Evolutionary conservation across 2,329 filamentous ascomycete genomes (phyloP), one percentile per base, ranked within the genome.

Genomic region (Fusarium brevicatenulatum): DNA sequence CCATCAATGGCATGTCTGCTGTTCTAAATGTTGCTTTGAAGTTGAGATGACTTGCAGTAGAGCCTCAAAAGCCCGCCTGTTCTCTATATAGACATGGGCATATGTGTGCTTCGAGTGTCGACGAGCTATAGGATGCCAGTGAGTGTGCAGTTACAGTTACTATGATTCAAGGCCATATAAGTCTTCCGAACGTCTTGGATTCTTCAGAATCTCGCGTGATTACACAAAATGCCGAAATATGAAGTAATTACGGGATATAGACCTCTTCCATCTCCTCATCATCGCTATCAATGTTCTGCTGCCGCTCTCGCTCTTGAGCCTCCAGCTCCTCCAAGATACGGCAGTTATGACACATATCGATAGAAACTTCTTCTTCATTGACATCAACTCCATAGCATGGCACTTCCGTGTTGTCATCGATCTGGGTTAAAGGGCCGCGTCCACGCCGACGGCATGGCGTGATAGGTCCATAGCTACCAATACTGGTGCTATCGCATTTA

Each of bases 1-100:
- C 39, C 34, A 37, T 11, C 0, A 0, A 21, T 21, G 16, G 4
- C 15, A 9, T 16, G 4, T 16, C 19, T 5, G 25, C 19, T 30
- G 19, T 23, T 34, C 5, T 1, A 37, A 21, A n/a, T 3, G 2
- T 25, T 25, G 19, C 23, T 37, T 15, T 16, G 12, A 19, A 36
- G 9, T 2, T 25, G 11, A 15, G 12, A 21, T 36, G 7, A 11
- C 5, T 21, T 1, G 3, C 11, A 2, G 11, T n/a, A n/a, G n/a
- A n/a, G n/a, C n/a, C n/a, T n/a, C n/a, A n/a, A n/a, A n/a, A n/a
- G n/a, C n/a, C n/a, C n/a, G n/a, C n/a, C n/a, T n/a, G n/a, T n/a
- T n/a, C n/a, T n/a, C n/a, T n/a, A n/a, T n/a, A n/a, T n/a, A n/a
- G n/a, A n/a, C n/a, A n/a, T n/a, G n/a, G n/a, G n/a, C n/a, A n/a